Evolutionary conservation across 1,139 yeast species (phyloP), one percentile per base, ranked within the genome.

Genomic region (Candida sanyaensis): DNA sequence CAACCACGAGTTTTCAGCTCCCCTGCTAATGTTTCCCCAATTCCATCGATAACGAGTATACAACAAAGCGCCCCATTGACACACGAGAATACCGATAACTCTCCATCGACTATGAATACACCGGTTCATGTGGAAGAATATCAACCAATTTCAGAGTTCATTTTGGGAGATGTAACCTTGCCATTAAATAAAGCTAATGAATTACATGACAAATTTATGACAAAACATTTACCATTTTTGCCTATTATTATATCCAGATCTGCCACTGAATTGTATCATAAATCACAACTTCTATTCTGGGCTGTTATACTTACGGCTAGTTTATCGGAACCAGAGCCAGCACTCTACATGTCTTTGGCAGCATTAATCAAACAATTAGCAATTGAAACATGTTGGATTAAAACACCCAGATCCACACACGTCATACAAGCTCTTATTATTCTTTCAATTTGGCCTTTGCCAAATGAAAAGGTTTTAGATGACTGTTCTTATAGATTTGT

Each of bases 351-450:
- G 69, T 80, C 87, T 37, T 73, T 91, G 44, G 86, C 96, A 12
- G 80, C 89, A 1, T 72, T 89, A 37, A 88, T 92, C 56, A 89
- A 89, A 61, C 96, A 89, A 62, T 71, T 91, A 55, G 96, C 96
- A 0, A 89, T 90, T 51, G 96, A 89, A 61, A 89, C 96, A 0
- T 90, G 97, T 66, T 90, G 97, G 96, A 84, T 90, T 46, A 75
- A 92, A 52, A 91, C 98, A 0, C 97, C 98, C 2, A 75, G 98
- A 60, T 88, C 96, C 5, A 89, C 97, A 0, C 97, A 91, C 62
- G 92, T 91, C 32, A 90, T 92, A 9, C 97, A 92, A 63, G 96
- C 97, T 0, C 71, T 92, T 41, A 70, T 91, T 28, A 86, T 92
- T 34, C 73, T 92, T 37, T 84, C 95, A 17, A 83, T 84, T 31